Base-by-base conservation (phyloP, 805 yeast species). In the Wickerhamiella alocasiicola region DNA sequence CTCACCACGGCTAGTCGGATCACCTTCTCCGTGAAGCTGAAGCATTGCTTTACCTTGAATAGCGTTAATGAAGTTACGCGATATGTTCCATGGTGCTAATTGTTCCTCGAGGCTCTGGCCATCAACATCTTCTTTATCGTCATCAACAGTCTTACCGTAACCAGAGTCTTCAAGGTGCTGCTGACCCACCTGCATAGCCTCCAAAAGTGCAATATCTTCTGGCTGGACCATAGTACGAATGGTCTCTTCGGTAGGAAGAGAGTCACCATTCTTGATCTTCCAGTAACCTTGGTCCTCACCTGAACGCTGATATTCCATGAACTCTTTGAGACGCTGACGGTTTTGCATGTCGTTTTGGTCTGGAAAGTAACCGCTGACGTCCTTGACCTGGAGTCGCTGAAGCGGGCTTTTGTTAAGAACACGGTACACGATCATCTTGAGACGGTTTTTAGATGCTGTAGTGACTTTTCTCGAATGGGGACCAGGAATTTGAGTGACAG, bases 271-370 rank as follows among this genome's bases (percentile, higher is more conserved):
- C 53, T 83, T 83, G 44, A 91, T 67, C 54, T 85, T 88, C 98
- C 98, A 91, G 53, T 66, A 81, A 0, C 96, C 95, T 51, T 85
- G 95, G 59, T 87, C 96, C 6, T 79, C 83, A 9, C 97, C 97
- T 28, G 79, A 76, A 51, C 96, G 69, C 62, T 88, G 96, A 53
- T 82, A 91, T 53, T 87, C 96, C 98, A 91, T 91, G 52, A 91
- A 91, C 62, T 91, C 98, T 59, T 91, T 91, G 43, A 91, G 68
- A 46, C 95, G 70, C 62, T 88, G 97, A 52, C 98, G 72, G 56
- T 84, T 88, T 58, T 91, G 98, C 83, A 88, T 87, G 55, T 91
- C 97, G 54, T 81, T 87, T 59, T 87, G 96, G 50, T 85, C 97
- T 0, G 98, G 97, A 56, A 91, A 91, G 64, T 88, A 96, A 38